These are phyloP conservation scores for Glycine latifolia DNA, from an alignment of 306 rosid species.

Conservation along the genomic window DNA sequence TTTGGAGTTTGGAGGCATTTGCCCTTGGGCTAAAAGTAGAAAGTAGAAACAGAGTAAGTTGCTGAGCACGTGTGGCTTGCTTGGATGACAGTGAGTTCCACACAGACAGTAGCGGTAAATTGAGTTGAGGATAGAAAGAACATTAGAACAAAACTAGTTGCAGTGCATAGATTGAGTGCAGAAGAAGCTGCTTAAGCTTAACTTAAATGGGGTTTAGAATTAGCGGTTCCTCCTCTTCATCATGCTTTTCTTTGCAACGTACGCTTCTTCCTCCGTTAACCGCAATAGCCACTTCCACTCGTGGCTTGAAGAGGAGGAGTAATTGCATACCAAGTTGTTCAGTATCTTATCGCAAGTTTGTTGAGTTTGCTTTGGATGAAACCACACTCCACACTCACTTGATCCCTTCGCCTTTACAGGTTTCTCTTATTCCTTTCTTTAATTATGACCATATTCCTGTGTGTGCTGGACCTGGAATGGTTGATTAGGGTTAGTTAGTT, in stretches of 20 bases:
- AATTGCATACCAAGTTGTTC: slow-evolving; percentile 32
- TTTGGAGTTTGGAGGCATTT: too few relatives aligned
- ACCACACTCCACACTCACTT: slow-evolving; percentile 48
- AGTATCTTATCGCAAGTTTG: slow-evolving; percentile 50
- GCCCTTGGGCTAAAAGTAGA: too few relatives aligned
- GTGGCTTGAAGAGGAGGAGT: slow-evolving; percentile 31
- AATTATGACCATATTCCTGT: neutral
- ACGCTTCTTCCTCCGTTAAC: slow-evolving; percentile 25
- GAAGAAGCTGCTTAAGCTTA: neutral
- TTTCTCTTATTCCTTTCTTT: neutral
- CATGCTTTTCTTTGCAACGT: slow-evolving; percentile 37
- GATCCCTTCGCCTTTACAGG: slow-evolving; percentile 60
- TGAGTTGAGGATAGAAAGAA: too few relatives aligned
- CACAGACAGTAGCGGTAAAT: too few relatives aligned
- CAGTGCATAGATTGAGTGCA: neutral
- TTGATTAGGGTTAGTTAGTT: slow-evolving; percentile 11
- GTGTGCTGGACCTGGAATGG: neutral
- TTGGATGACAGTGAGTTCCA: too few relatives aligned
- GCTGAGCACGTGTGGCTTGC: too few relatives aligned
- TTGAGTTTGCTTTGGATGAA: slow-evolving; percentile 60
- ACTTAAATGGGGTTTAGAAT: slow-evolving; percentile 47
- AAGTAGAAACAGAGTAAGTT: too few relatives aligned
- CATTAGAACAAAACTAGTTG: too few relatives aligned
- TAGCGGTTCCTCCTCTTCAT: slow-evolving; percentile 43
- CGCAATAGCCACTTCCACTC: neutral